Percentiles rank a stretch among this genome's conserved stretches.
Evolutionary conservation across 352 stramenopile species (phyloP).

Genomic region (Globisporangium irregulare): DNA sequence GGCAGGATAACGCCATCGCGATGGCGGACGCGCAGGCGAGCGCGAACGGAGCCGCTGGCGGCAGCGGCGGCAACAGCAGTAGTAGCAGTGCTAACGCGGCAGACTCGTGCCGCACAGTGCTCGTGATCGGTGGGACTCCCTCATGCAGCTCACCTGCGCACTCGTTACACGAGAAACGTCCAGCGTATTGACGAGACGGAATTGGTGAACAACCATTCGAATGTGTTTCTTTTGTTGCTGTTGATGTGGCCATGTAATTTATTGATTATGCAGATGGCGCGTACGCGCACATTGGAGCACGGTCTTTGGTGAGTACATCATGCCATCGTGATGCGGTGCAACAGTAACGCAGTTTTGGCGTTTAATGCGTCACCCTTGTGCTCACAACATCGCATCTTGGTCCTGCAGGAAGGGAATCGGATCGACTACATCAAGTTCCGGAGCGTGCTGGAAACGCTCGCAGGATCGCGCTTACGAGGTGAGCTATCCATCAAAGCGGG

Average conservation of each 20-base stretch:
- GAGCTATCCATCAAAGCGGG: not conserved
- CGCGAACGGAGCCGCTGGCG: not conserved
- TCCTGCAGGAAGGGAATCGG: constrained; percentile 35
- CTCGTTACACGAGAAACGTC: not conserved
- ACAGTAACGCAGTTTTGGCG: not conserved
- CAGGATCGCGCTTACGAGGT: constrained; percentile 52
- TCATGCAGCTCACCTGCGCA: not conserved
- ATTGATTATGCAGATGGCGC: constrained; percentile 46
- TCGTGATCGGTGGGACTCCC: constrained; percentile 58
- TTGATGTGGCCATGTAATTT: not conserved
- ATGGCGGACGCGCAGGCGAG: constrained; percentile 13
- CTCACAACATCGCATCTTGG: not conserved
- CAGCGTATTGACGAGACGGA: not conserved
- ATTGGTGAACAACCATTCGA: not conserved
- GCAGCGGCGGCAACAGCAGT: not conserved
- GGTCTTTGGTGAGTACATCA: constrained; percentile 29
- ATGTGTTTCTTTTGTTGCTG: not conserved
- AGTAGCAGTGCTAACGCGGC: constrained; percentile 8
- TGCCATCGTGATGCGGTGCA: not conserved
- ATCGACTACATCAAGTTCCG: constrained; percentile 78
- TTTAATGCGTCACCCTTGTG: not conserved
- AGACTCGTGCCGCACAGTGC: constrained; percentile 39
- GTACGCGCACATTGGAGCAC: constrained; percentile 66
- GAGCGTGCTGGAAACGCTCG: constrained; percentile 45
- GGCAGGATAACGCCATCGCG: too few species aligned